These are phyloP conservation scores for Meyerozyma sp. DNA, from an alignment of 1,139 yeast genomes.

Conservation along the genomic window DNA sequence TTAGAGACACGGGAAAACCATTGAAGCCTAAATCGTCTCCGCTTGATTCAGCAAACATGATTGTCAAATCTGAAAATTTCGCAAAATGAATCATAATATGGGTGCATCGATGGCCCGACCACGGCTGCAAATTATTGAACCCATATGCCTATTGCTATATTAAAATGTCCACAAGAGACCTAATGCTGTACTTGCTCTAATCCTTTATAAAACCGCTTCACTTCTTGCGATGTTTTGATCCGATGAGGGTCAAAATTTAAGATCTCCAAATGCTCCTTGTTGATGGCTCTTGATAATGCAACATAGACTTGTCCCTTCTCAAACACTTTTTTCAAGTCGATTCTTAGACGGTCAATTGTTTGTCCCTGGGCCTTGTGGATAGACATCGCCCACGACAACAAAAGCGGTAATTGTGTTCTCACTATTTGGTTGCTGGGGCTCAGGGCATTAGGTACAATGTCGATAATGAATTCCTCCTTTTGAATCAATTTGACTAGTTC, in stretches of 20 bases:
- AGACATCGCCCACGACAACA: conserved; percentile 84
- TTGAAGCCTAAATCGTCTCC: conserved; percentile 31
- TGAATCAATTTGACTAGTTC: conserved; percentile 43
- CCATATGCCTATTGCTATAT: not conserved
- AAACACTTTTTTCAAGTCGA: conserved; percentile 64
- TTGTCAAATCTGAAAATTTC: not conserved
- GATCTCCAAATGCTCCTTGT: conserved; percentile 68
- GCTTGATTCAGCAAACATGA: not conserved
- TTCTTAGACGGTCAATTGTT: conserved; percentile 71
- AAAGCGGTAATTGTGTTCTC: conserved; percentile 65
- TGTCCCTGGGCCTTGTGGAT: conserved; percentile 94
- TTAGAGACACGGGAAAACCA: conserved; percentile 68
- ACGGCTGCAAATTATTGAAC: not conserved
- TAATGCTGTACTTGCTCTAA: conserved; percentile 19
- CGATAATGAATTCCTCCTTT: conserved; percentile 68
- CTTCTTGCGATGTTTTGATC: conserved; percentile 63
- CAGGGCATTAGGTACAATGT: conserved; percentile 12
- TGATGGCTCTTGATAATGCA: conserved; percentile 85
- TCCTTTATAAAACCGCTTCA: conserved; percentile 55
- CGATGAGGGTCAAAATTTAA: conserved; percentile 59
- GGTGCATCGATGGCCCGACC: not conserved
- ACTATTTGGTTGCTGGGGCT: conserved; percentile 15
- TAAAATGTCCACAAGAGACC: not conserved
- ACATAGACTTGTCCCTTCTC: conserved; percentile 89
- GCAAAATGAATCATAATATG: not conserved